Base-by-base conservation (phyloP, 352 stramenopile genomes). In the Phytopythium sindhum region DNA sequence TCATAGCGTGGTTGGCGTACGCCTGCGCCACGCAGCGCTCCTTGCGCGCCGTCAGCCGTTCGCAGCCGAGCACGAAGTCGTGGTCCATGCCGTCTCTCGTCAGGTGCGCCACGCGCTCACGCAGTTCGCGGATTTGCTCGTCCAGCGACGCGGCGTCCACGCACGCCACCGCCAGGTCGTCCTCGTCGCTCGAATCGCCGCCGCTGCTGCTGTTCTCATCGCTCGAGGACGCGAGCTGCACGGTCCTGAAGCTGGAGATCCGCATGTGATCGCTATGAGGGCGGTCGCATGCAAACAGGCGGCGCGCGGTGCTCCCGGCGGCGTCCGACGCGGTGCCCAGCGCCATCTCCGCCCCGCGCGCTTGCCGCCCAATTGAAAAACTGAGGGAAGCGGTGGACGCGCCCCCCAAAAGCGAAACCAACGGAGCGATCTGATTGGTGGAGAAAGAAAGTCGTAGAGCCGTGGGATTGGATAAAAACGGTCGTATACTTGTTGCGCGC, bases 11-110 rank as follows among this genome's bases (percentile, higher is more conserved):
- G 33, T 61, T 66, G 21, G 50, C 68, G 41, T 73, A 64, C 29
- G 78, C 78, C 29, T 68, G 68, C 21, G 37, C 55, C n/a, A 81
- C 60, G 10, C 66, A 48, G 31, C 54, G 44, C 26, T 74, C 58
- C 29, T 70, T 75, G 23, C 44, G 55, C 4, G 53, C 45, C 7
- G 57, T 17, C 9, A 88, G 60, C 52, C 81, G 42, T 39, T 69
- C 64, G 23, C 61, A 74, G 33, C 73, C 77, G 12, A 76, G 52
- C 24, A 73, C 45, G 14, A 89, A 77, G 37, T 86, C 76, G 21
- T 51, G 41, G 2, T 75, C 69, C 2, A 60, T 80, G 12, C 74
- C 70, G 31, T 66, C 44, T 8, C 31, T 29, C 17, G 84, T 60
- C 47, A 89, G 28, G 28, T 50, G 47, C 12, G 55, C 33, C 47